phyloP scores from a whole-genome alignment of 805 yeast species.

The Cyberlindnera maritima region DNA sequence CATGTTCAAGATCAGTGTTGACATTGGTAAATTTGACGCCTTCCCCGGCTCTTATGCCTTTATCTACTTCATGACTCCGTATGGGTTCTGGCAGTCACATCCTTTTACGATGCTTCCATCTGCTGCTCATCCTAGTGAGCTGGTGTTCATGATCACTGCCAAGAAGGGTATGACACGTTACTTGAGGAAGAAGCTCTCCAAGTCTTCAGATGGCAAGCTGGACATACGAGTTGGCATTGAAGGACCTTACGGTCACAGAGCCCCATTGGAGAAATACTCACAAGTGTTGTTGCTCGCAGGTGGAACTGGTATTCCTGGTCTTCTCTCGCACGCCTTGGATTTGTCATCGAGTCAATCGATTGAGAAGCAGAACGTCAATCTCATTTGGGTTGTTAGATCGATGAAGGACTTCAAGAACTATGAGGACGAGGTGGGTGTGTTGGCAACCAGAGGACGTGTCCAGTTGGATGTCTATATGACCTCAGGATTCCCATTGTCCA shows the following conservation, averaged over 20 bases:
- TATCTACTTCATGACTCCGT: slow-evolving; percentile 51
- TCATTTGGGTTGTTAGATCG: slow-evolving; percentile 65
- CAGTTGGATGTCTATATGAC: slow-evolving; percentile 38
- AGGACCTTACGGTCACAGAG: slow-evolving; percentile 60
- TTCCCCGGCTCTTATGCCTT: slow-evolving; percentile 57
- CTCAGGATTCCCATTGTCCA: slow-evolving; percentile 35
- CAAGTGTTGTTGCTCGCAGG: slow-evolving; percentile 45
- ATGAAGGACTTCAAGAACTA: slow-evolving; percentile 49
- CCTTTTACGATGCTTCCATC: slow-evolving; percentile 62
- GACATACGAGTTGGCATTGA: slow-evolving; percentile 46
- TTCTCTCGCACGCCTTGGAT: slow-evolving; percentile 39
- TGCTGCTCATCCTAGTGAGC: slow-evolving; percentile 33
- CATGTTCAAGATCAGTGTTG: slow-evolving; percentile 41
- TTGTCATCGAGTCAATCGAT: slow-evolving; percentile 23
- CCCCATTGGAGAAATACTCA: slow-evolving; percentile 38
- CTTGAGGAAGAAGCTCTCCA: slow-evolving; percentile 32
- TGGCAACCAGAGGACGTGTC: slow-evolving; percentile 24
- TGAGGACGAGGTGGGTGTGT: slow-evolving; percentile 36
- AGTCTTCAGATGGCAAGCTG: slow-evolving; percentile 22
- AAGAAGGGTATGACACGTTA: slow-evolving; percentile 57
- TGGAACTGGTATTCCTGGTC: slow-evolving; percentile 54
- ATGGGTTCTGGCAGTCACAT: slow-evolving; percentile 66
- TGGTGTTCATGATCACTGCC: slow-evolving; percentile 46
- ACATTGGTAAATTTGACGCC: slow-evolving; percentile 46
- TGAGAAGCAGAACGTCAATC: slow-evolving; percentile 36